Base-by-base conservation (phyloP, 805 yeast genomes). In the Candida tibetensis region DNA sequence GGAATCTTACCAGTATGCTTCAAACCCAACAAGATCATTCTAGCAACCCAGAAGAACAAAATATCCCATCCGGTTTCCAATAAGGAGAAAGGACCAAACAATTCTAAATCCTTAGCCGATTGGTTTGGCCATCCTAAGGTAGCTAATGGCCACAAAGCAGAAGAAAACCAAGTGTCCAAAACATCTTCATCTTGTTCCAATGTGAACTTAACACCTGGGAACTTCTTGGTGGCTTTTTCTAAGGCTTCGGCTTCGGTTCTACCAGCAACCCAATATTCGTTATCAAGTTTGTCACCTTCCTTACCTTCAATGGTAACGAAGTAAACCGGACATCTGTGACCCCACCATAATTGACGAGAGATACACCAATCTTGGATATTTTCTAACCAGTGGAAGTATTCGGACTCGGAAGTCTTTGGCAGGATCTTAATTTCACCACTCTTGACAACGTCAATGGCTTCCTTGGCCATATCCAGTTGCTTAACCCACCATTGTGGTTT, bases 401-500 rank as follows among this genome's bases (percentile, higher is more conserved):
- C 99, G 46, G 84, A 78, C 70, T 89, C 95, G 10, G 96, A 89
- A 15, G 90, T 71, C 66, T 85, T 83, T 51, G 99, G 99, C 38
- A 81, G 70, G 55, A 93, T 87, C 39, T 79, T 77, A 54, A 91
- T 77, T 37, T 80, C 79, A 48, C 97, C 97, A 26, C 74, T 72
- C 64, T 77, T 79, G 43, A 91, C 96, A 38, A 88, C 97, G 37
- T 79, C 73, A 51, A 90, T 81, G 40, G 96, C 96, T 43, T 76
- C 88, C 48, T 74, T 71, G 36, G 98, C 99, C 85, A 88, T 85
- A 40, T 81, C 85, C 54, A 74, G 75, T 69, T 90, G 96, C 44
- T 86, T 71, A 49, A 93, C 97, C 97, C 97, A 93, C 99, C 99
- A 93, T 72, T 93, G 99, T 45, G 99, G 99, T 71, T 93, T 93